phyloP scores from a whole-genome alignment of 2,329 filamentous ascomycete genomes.

The Apiospora malaysiana region DNA sequence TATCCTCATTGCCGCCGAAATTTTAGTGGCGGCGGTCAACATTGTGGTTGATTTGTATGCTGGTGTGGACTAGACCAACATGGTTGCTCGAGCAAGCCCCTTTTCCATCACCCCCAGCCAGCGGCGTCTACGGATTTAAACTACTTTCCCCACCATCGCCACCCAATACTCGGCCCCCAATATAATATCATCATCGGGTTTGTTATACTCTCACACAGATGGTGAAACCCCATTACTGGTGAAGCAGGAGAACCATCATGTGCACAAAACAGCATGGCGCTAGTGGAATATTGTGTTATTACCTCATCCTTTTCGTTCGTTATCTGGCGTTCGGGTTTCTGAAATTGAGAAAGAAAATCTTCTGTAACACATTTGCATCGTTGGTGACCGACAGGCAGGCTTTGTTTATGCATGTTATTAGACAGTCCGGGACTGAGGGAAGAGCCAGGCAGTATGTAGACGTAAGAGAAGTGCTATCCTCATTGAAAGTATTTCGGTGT shows the following conservation, averaged over 20 bases:
- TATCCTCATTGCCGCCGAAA: conserved; percentile 92
- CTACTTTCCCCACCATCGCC: neutral
- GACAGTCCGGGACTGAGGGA: neutral
- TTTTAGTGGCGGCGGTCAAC: conserved; percentile 89
- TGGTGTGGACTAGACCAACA: conserved; percentile 37
- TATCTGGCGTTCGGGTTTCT: neutral
- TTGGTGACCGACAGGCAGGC: neutral
- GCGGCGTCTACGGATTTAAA: neutral
- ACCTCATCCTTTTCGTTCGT: neutral
- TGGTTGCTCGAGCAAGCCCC: neutral
- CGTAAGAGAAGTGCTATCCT: neutral
- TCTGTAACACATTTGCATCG: neutral
- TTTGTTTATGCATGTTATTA: neutral
- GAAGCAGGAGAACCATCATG: conserved; percentile 4
- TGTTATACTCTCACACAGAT: neutral
- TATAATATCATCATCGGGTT: neutral
- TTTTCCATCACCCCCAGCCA: neutral
- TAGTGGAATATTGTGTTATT: conserved; percentile 12
- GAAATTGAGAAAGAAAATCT: neutral
- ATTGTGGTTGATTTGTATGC: conserved; percentile 94
- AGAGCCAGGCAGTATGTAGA: neutral
- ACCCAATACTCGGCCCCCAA: neutral
- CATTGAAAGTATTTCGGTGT: neutral
- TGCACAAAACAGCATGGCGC: conserved; percentile 16
- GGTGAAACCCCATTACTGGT: neutral